Base-by-base conservation (phyloP, 345 rosid genomes). In the Hibiscus tridactylites region DNA sequence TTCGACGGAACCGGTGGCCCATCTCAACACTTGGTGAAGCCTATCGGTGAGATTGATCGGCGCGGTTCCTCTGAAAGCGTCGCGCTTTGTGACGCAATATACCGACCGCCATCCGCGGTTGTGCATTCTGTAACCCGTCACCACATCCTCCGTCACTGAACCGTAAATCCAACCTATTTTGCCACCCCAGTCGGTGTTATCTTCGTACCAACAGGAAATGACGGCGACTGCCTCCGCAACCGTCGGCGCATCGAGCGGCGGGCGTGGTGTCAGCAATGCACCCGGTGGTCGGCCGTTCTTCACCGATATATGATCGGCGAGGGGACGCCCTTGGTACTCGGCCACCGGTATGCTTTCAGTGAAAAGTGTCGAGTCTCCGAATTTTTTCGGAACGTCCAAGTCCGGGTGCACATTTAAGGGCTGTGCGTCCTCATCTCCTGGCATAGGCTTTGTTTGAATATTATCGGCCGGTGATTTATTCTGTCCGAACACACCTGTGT, bases 161-260 rank as follows among this genome's bases (percentile, higher is more conserved):
- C 92, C 92, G 57, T 93, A 93, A 58, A 58, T 58, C 98, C 98
- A 93, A 15, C 98, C 98, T 46, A 88, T 73, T 77, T 88, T 88
- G 0, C 84, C 83, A 24, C 98, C 97, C 97, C 98, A 93, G 46
- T 90, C 98, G 0, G 97, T 91, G 75, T 90, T 93, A 73, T 93
- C 96, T 79, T 93, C 98, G 74, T 88, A 93, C 98, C 98, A 93
- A 86, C 98, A 93, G 61, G 98, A 91, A 64, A 93, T 88, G 79
- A 91, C 98, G 29, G 92, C 97, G 5, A 91, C 85, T 15, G 98
- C 98, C 82, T 93, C 98, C 5, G 98, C 98, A n/a, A 93, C 97
- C 1, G 97, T 93, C 1, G 89, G 97, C 3, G 98, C 97, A 75
- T 93, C 96, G 2, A 93, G 84, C 0, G 96, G 98, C 0, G 88